Evolutionary conservation across 352 stramenopile species (phyloP).

Genomic region (Peronosclerospora sorghi): DNA sequence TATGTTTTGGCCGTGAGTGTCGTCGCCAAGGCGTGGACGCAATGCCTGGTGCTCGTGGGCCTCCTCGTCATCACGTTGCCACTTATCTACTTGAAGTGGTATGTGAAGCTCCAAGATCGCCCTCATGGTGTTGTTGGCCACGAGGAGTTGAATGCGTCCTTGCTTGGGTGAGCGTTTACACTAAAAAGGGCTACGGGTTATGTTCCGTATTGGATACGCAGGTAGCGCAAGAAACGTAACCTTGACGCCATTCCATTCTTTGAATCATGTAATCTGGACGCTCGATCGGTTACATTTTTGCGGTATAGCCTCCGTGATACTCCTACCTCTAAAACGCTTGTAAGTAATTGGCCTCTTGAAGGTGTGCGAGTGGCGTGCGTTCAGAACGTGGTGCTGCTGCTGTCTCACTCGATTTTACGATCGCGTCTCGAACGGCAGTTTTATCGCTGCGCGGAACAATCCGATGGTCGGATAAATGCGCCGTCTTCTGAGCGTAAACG

Average conservation of each 20-base stretch:
- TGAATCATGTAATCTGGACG: no score
- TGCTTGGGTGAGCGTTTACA: constrained; percentile 26
- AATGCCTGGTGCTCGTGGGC: constrained; percentile 32
- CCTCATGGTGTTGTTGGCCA: constrained; percentile 40
- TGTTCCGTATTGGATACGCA: no score
- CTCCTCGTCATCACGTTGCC: constrained; percentile 32
- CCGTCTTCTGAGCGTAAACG: not conserved
- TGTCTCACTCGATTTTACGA: constrained; percentile 11
- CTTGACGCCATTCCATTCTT: no score
- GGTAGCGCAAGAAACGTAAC: no score
- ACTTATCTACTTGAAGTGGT: constrained; percentile 73
- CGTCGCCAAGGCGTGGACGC: constrained; percentile 48
- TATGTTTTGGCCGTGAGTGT: constrained; percentile 62
- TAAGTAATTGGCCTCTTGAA: constrained; percentile 14
- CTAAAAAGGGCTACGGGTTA: no score
- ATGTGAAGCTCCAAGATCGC: constrained; percentile 46
- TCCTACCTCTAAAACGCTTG: no score
- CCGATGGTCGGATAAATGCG: not conserved
- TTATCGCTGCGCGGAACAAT: constrained; percentile 2
- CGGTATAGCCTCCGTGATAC: no score
- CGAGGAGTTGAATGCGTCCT: constrained; percentile 37
- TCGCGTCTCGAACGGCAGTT: constrained; percentile 7
- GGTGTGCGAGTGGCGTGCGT: constrained; percentile 2
- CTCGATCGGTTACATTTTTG: no score
- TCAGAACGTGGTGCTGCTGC: not conserved